Evolutionary conservation across 805 yeast species (phyloP).

Genomic region (Candida chauliodis): DNA sequence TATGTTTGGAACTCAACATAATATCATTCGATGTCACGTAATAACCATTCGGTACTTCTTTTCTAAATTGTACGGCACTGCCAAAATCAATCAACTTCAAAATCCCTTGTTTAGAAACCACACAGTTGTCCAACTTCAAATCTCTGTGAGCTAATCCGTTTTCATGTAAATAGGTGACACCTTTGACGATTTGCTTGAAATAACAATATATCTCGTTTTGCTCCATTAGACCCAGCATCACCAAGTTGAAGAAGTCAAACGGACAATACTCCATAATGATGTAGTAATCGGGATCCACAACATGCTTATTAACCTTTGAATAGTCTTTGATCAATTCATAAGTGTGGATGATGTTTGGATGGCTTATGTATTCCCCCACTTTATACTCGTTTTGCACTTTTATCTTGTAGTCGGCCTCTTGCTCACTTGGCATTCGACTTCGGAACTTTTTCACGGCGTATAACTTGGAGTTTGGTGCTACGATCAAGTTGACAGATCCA

Average conservation of each 20-base stretch:
- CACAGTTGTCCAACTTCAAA: slow-evolving; percentile 89
- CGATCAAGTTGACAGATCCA: slow-evolving; percentile 83
- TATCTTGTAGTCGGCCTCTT: slow-evolving; percentile 64
- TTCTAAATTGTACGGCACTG: slow-evolving; percentile 78
- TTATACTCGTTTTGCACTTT: slow-evolving; percentile 81
- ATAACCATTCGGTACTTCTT: slow-evolving; percentile 31
- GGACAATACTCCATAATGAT: slow-evolving; percentile 94
- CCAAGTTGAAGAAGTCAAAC: slow-evolving; percentile 86
- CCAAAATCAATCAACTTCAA: slow-evolving; percentile 92
- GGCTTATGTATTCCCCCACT: slow-evolving; percentile 69
- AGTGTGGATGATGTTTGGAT: slow-evolving; percentile 78
- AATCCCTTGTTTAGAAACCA: slow-evolving; percentile 69
- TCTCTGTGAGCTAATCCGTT: slow-evolving; percentile 93
- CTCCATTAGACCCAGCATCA: slow-evolving; percentile 82
- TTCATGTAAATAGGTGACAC: slow-evolving; percentile 71
- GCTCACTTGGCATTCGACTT: slow-evolving; percentile 57
- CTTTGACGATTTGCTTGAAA: slow-evolving; percentile 74
- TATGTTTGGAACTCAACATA: slow-evolving; percentile 25
- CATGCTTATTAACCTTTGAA: slow-evolving; percentile 4
- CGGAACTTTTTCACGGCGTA: slow-evolving; percentile 89
- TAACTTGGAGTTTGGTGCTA: slow-evolving; percentile 52
- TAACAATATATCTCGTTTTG: slow-evolving; percentile 72
- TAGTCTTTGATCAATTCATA: slow-evolving; percentile 70
- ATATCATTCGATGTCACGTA: slow-evolving; percentile 6
- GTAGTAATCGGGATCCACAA: slow-evolving; percentile 36